Base-by-base conservation (phyloP, 2,329 filamentous ascomycete genomes). In the Ophiostoma angusticollis region DNA sequence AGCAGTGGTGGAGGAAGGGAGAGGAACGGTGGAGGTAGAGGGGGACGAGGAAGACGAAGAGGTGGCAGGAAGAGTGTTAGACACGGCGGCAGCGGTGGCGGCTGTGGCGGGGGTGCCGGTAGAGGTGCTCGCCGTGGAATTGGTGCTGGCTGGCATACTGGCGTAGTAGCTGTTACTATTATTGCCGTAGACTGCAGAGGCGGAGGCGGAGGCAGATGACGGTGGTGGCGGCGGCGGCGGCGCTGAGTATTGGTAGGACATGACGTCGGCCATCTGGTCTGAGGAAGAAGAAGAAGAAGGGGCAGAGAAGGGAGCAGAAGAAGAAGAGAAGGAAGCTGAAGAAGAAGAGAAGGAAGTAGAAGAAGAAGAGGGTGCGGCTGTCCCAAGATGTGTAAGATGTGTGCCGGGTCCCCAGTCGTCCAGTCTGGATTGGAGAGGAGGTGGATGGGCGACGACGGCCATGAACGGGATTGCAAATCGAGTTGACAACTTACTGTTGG, bases 231-330 rank as follows among this genome's bases (percentile, higher is more conserved):
- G 56, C 57, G 63, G 57, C 42, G 60, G 58, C 45, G 60, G 55
- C 28, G 57, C 50, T 33, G 64, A 60, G 50, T 69, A 70, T 46
- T 67, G 64, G 50, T 68, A 66, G 46, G 67, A 59, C 65, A 70
- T 69, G 49, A 58, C 59, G 44, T 58, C 55, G 53, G 57, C 59
- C 56, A 61, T 61, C 48, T 47, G 54, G 48, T 45, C 49, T 3
- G 30, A 32, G 17, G 25, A 16, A 9, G 46, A 31, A 16, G 24
- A 28, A n/a, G 37, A n/a, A 7, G 31, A n/a, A 24, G 24, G 22
- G 14, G 30, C 16, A 6, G 37, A 33, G n/a, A 33, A 39, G 12
- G 36, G n/a, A 14, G 31, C 24, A 28, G 19, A 22, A 9, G 28
- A 34, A 12, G 27, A 13, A 6, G 23, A 35, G 12, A 22, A 35